phyloP scores from a whole-genome alignment of 75 land plant genomes.

The Cunninghamia lanceolata region DNA sequence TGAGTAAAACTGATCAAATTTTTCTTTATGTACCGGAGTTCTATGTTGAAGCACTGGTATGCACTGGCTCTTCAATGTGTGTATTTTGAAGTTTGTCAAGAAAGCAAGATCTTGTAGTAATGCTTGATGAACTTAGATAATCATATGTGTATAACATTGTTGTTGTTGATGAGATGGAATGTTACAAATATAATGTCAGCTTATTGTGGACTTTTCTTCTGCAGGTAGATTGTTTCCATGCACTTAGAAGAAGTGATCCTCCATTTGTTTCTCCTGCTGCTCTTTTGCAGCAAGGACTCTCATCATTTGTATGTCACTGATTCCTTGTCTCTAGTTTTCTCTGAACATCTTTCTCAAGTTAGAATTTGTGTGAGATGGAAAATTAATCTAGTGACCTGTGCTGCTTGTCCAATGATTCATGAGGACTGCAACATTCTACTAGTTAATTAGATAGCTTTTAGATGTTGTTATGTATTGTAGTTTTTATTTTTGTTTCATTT shows the following conservation, averaged over 20 bases:
- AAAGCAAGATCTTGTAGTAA: not conserved
- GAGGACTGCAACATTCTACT: not conserved
- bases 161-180: not conserved
- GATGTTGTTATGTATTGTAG: not conserved
- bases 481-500: not conserved
- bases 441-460: not conserved
- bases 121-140: not conserved
- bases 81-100: not conserved
- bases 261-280: slow-evolving; percentile 79
- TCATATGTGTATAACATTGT: not conserved
- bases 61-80: slow-evolving; percentile 11
- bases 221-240: slow-evolving; percentile 98
- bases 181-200: not conserved
- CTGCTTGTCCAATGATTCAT: not conserved
- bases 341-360: not conserved
- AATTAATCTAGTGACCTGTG: not conserved
- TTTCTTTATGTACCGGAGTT: slow-evolving; percentile 86
- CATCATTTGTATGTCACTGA: slow-evolving; percentile 71
- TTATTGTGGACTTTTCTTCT: not conserved
- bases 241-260: slow-evolving; percentile 92
- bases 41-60: slow-evolving; percentile 89
- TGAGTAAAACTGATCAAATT: slow-evolving; percentile 65
- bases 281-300: slow-evolving; percentile 84
- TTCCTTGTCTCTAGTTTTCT: not conserved
- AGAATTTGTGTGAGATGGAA: not conserved